Evolutionary conservation across 148 eudicot genomes (phyloP), one percentile per base, ranked within the genome.

Genomic region (Diospyros kaki): DNA sequence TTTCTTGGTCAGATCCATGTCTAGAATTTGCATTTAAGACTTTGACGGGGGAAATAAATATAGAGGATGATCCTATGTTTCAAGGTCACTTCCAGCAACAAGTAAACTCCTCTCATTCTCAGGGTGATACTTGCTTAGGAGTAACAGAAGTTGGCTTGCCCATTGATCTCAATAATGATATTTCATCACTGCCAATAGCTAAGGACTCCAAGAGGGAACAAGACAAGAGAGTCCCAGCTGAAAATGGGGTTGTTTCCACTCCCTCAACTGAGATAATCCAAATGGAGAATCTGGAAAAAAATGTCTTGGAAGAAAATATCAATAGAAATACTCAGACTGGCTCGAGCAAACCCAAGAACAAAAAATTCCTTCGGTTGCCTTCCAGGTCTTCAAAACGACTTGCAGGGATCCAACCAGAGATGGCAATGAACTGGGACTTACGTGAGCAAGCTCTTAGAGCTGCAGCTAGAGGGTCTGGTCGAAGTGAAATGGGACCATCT

Each of bases 371-470:
- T 50, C 71, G 13, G 58, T 60, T 64, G 45, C 86, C 91, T 66
- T 60, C 72, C 58, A 86, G 91, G 66, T 76, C 88, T 71, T 89
- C 96, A 38, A 87, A 86, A 53, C 85, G 91, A 78, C 84, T 87
- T 75, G 86, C 86, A 39, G 88, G 87, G 61, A 44, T 75, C 56
- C 77, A 72, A 40, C 85, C 79, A 48, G 79, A 81, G 61, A 69
- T 69, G 12, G 68, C 50, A 41, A 18, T 50, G 82, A 76, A 79
- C 58, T 76, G 54, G 80, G 66, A 50, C 18, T 61, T 64, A 56
- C 81, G 69, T n/a, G 81, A 85, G 61, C 76, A 70, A 62, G 77
- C 79, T 80, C 81, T 60, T 48, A 84, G 72, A 59, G 79, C 84
- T 71, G 62, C 74, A 15, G 73, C 18, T 13, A 82, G 76, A 39